phyloP scores from a whole-genome alignment of 192 early-diverging fungal species.

The Gonapodya prolifera region DNA sequence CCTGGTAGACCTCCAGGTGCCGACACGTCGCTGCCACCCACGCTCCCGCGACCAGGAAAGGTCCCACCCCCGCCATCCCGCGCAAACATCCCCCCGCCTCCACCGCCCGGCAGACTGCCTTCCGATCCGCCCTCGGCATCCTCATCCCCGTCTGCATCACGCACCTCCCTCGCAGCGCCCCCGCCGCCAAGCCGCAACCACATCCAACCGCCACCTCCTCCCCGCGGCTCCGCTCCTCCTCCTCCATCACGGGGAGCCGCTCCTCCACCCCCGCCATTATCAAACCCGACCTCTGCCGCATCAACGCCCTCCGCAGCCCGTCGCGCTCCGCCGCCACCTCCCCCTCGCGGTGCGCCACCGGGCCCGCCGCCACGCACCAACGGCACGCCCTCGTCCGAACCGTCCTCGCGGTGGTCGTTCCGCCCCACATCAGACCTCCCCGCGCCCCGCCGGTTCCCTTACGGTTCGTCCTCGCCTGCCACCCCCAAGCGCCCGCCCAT shows the following conservation, averaged over 20 bases:
- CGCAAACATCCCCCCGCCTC: background rate
- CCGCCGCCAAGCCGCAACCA: constrained; percentile 7
- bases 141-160: background rate
- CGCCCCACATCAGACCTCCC: constrained; percentile 31
- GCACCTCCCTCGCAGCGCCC: constrained; percentile 8
- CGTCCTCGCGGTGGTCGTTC: constrained; percentile 24
- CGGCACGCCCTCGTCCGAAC: constrained; percentile 6
- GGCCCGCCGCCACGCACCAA: constrained; percentile 9
- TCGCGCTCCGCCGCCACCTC: constrained; percentile 1
- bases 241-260: constrained; percentile 9
- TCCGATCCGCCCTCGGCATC: background rate
- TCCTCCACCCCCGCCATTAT: constrained; percentile 11
- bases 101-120: constrained; percentile 14
- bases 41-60: background rate
- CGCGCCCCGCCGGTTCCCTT: constrained; percentile 23
- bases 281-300: background rate
- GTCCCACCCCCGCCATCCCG: background rate
- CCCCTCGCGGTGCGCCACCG: constrained; percentile 4
- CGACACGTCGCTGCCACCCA: background rate
- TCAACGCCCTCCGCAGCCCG: background rate
- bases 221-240: background rate
- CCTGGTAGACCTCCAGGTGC: constrained; percentile 5
- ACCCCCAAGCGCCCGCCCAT: background rate
- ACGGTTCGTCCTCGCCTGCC: constrained; percentile 10
- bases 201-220: constrained; percentile 8